These are phyloP conservation scores for Penicillium sp. DNA, from an alignment of 2,329 filamentous ascomycete species.

Conservation along the genomic window DNA sequence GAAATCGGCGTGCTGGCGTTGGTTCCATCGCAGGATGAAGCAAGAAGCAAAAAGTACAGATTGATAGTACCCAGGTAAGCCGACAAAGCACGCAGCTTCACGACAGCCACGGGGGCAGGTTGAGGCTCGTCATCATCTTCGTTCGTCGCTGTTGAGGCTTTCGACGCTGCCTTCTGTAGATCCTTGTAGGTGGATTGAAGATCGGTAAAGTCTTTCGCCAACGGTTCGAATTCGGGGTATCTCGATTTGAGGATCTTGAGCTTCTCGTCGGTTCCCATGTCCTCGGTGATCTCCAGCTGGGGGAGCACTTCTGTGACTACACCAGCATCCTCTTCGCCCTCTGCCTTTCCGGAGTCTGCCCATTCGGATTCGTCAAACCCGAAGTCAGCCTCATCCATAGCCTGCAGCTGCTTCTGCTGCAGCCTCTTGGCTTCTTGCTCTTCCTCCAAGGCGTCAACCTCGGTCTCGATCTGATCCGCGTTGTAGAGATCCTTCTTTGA, in stretches of 20 bases:
- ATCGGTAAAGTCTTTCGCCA: constrained; percentile 75
- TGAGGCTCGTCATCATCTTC: constrained; percentile 38
- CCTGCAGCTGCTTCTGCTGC: constrained; percentile 84
- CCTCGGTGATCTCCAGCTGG: constrained; percentile 74
- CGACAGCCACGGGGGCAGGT: constrained; percentile 53
- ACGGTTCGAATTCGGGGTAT: constrained; percentile 88
- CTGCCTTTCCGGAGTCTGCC: constrained; percentile 56
- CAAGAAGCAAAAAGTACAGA: constrained; percentile 94
- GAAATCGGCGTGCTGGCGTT: constrained; percentile 61
- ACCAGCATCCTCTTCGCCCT: constrained; percentile 49
- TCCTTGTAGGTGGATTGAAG: constrained; percentile 63
- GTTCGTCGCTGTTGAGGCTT: constrained; percentile 48
- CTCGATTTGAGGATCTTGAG: constrained; percentile 71
- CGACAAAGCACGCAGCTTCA: constrained; percentile 76
- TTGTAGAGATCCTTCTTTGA: constrained; percentile 91
- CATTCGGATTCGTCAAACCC: constrained; percentile 89
- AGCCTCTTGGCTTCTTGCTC: constrained; percentile 84
- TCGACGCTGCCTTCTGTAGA: constrained; percentile 58
- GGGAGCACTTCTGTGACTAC: constrained; percentile 85
- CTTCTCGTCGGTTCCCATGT: constrained; percentile 73
- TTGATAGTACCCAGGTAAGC: constrained; percentile 83
- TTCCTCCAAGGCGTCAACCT: constrained; percentile 79
- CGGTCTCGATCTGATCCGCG: constrained; percentile 71
- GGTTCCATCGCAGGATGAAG: constrained; percentile 64
- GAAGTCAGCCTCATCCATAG: constrained; percentile 90